Evolutionary conservation across 2,329 filamentous ascomycete species (phyloP), one percentile per base, ranked within the genome.

Genomic region (Hymenotorrendiella dingleyae): DNA sequence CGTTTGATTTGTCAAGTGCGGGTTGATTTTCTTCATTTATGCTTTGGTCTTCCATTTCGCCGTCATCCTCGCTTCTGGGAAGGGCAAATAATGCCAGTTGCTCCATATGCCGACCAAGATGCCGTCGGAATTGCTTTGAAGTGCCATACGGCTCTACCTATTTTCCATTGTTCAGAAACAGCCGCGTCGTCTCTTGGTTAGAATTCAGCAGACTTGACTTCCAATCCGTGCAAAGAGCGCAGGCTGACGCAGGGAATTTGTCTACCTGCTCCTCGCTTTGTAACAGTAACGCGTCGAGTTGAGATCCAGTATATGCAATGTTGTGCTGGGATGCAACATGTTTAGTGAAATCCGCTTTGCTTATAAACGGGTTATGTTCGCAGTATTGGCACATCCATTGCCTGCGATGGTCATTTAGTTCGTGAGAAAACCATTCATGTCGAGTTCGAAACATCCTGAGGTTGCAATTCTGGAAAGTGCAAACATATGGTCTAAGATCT

Each of bases 401-500:
- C 32, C 48, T 38, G 33, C 60, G 41, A 37, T 64, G 59, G 17
- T 36, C 40, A n/a, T 60, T 52, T 12, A 64, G 32, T 37, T 64
- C 60, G 32, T 64, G 61, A 6, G 54, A 33, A 14, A 61, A 64
- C 59, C 61, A 64, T 17, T 58, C 49, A 23, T 57, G 49, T 2
- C 56, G 48, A 36, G 53, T 57, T 4, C 43, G 46, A 36, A 64
- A 64, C 41, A 62, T 49, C 19, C 43, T 47, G 19, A 55, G 26
- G 1, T 57, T 47, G 26, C 63, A 65, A 23, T 54, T 52, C 28
- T 58, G 47, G 30, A 59, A 58, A 9, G 63, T 65, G 48, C 63
- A 65, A 1, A 64, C 54, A 33, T 64, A 65, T 14, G 62, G 54
- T 46, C 55, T 59, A 64, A 48, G 48, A 35, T 65, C 62, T 10